Evolutionary conservation across 2,329 filamentous ascomycete species (phyloP), one percentile per base, ranked within the genome.

Genomic region (Scedosporium boydii): DNA sequence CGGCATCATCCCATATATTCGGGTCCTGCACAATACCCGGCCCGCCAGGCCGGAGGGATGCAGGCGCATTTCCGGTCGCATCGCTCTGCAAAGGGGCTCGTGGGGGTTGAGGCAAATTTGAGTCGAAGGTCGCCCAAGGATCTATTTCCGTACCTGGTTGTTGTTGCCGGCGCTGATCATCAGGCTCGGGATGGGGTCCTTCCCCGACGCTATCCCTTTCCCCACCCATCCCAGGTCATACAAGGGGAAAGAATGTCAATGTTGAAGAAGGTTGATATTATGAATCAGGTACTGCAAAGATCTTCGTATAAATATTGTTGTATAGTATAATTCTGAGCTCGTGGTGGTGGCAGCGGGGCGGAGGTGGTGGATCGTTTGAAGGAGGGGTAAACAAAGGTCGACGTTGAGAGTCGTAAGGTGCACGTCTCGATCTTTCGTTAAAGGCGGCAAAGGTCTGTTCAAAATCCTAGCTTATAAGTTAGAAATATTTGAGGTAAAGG

Each of bases 21-120:
- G 18, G 23, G 27, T 58, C 55, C n/a, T 41, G 23, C 29, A 27
- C 23, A n/a, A 58, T 18, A 14, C 29, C 65, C 16, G 51, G 18
- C 6, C 21, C 21, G 60, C 71, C 74, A 26, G 77, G 74, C 41
- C 68, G 71, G 60, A 76, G 67, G 2, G 68, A 64, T 21, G 70
- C 66, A 2, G 77, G 75, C 2, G 73, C 67, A 27, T 70, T 68
- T 14, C 16, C 27, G 14, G 27, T n/a, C 7, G 26, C 3, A 14
- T 7, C 29, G 16, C n/a, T 38, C 5, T n/a, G 23, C 6, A 26
- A 12, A 12, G n/a, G n/a, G 27, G 6, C 29, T 27, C 23, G 27
- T 26, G 51, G 18, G 10, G 14, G 27, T 16, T 5, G 26, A 27
- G 27, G 27, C 6, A 21, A 53, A 53, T 53, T 26, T 5, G 29